Base-by-base conservation (phyloP, 371 early-diverging fungal species). In the Mortierella sp. region DNA sequence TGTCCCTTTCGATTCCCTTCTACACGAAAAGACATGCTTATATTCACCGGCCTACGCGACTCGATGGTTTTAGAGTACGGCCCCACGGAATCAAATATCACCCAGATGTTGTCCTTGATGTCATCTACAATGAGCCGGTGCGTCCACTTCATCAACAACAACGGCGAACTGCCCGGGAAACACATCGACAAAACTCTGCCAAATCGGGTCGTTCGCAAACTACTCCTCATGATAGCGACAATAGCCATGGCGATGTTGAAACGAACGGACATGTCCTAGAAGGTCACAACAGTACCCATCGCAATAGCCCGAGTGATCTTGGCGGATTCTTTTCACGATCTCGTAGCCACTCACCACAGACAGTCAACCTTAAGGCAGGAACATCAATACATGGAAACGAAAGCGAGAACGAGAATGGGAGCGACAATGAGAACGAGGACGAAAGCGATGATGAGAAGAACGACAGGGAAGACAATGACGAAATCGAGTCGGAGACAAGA, bases 1-100 rank as follows among this genome's bases (percentile, higher is more conserved):
- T n/a, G n/a, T n/a, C n/a, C n/a, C n/a, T n/a, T n/a, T n/a, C n/a
- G n/a, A n/a, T n/a, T n/a, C n/a, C 10, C 16, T 9, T 41, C 16
- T 17, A 41, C 16, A 17, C 17, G 41, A 9, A 16, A 37, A 37
- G 3, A 10, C 41, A 16, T 41, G 41, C 17, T 41, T 41, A 41
- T 16, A 12, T 12, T 12, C 17, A 41, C 17, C 17, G 6, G 16
- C 41, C 17, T 16, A 41, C 41, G 34, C 34, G 34, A 10, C 6
- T 16, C 16, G 10, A 16, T 41, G 41, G 3, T 41, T 3, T 10
- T 40, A 72, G 72, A 16, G 55, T 72, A 21, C 61, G 61, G n/a
- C 72, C 72, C 13, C 72, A 72, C 22, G 72, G 72, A 9, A 72
- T 72, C 46, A 60, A 48, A 44, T 66, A 60, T 19, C 66, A 66